phyloP scores from a whole-genome alignment of 2,329 filamentous ascomycete species.

The Bipolaris victoriae region DNA sequence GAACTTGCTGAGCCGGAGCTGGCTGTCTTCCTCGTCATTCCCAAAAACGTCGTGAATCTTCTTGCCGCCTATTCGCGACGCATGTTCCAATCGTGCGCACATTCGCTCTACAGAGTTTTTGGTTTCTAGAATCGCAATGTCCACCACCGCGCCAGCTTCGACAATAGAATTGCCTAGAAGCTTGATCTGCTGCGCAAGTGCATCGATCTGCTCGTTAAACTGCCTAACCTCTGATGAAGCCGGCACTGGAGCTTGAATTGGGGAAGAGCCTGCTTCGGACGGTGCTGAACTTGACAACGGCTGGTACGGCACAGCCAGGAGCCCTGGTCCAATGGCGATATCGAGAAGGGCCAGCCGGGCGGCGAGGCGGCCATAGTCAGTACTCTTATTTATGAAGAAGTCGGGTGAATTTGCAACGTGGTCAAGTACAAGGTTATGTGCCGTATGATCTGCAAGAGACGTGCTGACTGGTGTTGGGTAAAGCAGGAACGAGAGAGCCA shows the following conservation, averaged over 20 bases:
- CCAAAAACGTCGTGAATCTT: slow-evolving; percentile 47
- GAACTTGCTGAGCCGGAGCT: slow-evolving; percentile 48
- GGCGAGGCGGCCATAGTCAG: slow-evolving; percentile 72
- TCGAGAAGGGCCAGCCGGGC: slow-evolving; percentile 73
- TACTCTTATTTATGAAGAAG: slow-evolving; percentile 61
- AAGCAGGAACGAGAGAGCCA: slow-evolving; percentile 71
- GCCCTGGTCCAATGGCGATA: slow-evolving; percentile 73
- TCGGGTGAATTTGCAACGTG: slow-evolving; percentile 48
- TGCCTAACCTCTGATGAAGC: slow-evolving; percentile 47
- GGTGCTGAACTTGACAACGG: slow-evolving; percentile 36
- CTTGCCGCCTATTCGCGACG: slow-evolving; percentile 67
- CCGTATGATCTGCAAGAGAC: slow-evolving; percentile 31
- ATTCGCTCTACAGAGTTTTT: slow-evolving; percentile 78
- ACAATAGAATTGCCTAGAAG: slow-evolving; percentile 66
- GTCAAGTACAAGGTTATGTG: slow-evolving; percentile 30
- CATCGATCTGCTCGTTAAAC: slow-evolving; percentile 77
- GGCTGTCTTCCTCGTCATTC: slow-evolving; percentile 57
- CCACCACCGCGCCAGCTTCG: slow-evolving; percentile 67
- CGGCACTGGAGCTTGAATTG: slow-evolving; percentile 18
- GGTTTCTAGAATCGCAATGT: slow-evolving; percentile 70
- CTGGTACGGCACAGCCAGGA: slow-evolving; percentile 38
- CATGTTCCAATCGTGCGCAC: slow-evolving; percentile 73
- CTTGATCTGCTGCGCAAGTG: slow-evolving; percentile 59
- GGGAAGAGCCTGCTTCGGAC: slow-evolving; percentile 30
- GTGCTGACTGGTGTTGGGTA: slow-evolving; percentile 31